Percentiles rank a stretch among this genome's conserved stretches.
Conservation (phyloP, 2,329 filamentous ascomycete species). For the Ophiosphaerella herpotricha region DNA sequence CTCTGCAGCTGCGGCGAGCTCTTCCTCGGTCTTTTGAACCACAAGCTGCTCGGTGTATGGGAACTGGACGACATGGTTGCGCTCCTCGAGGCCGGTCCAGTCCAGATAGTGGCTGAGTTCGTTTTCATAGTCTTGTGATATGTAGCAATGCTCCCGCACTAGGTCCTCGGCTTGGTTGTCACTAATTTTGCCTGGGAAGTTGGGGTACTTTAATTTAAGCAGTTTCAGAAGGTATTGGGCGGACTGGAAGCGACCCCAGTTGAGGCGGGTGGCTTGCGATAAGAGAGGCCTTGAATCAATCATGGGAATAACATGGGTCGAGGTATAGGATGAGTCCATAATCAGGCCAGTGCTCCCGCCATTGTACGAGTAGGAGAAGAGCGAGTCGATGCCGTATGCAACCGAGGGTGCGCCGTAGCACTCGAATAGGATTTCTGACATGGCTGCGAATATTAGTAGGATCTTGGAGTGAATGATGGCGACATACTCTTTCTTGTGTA, state of each 20-base stretch:
- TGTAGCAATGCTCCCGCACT: constrained; percentile 85
- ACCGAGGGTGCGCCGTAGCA: constrained; percentile 90
- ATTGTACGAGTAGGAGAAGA: constrained; percentile 96
- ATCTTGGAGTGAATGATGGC: not conserved
- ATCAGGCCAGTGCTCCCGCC: constrained; percentile 85
- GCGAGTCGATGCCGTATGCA: constrained; percentile 91
- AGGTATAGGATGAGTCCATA: constrained; percentile 88
- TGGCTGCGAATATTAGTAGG: constrained; percentile 61
- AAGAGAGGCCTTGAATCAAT: constrained; percentile 84
- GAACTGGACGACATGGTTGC: constrained; percentile 88
- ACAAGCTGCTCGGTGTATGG: constrained; percentile 91
- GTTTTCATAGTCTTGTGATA: constrained; percentile 80
- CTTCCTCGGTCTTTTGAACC: constrained; percentile 90
- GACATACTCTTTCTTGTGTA: constrained; percentile 84
- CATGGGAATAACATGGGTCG: constrained; percentile 94
- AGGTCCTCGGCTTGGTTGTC: constrained; percentile 85
- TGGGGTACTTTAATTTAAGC: constrained; percentile 86
- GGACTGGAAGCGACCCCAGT: constrained; percentile 91
- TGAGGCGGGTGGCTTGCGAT: constrained; percentile 82
- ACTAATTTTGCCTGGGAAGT: constrained; percentile 84
- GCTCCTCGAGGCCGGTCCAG: constrained; percentile 88
- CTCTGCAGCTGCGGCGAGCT: constrained; percentile 86
- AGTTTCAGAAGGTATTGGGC: constrained; percentile 92
- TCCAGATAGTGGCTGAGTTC: constrained; percentile 81
- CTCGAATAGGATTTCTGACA: constrained; percentile 97